A percentile compares a stretch with the other conserved stretches of the same genome.
Conservation (phyloP, 768 basidiomycete genomes). For the Mycena alexandri region DNA sequence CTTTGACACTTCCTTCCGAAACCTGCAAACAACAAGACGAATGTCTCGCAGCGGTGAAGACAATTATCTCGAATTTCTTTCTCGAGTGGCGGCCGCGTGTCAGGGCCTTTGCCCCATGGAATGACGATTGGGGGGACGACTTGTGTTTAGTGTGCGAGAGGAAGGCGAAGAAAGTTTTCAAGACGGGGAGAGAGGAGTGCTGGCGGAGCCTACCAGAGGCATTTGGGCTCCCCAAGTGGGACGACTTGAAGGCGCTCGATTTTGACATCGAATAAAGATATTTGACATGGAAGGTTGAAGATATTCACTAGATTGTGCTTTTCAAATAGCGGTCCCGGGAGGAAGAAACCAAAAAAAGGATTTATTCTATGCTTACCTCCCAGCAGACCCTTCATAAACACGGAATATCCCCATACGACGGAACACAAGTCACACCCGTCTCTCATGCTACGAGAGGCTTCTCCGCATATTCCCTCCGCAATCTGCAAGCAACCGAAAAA, state of each 20-base stretch:
- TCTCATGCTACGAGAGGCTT: too few species aligned
- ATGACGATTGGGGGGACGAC: neutral
- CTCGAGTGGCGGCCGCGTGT: neutral
- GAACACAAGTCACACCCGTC: too few species aligned
- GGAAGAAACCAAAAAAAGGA: too few species aligned
- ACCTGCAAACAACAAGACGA: neutral
- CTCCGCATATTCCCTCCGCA: too few species aligned
- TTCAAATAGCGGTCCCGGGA: too few species aligned
- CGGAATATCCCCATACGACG: too few species aligned
- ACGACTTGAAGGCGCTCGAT: constrained; percentile 19
- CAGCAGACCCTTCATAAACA: too few species aligned
- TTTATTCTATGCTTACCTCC: too few species aligned
- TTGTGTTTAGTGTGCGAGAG: neutral
- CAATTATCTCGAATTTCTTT: neutral
- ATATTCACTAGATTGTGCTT: too few species aligned
- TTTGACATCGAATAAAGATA: constrained; percentile 6
- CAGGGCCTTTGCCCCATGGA: neutral
- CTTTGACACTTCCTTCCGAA: neutral
- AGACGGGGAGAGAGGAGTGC: constrained; percentile 2
- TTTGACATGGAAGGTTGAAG: constrained; percentile 1
- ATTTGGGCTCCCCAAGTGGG: constrained; percentile 23
- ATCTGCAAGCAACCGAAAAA: too few species aligned
- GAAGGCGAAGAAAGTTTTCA: constrained; percentile 2
- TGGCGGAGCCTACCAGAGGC: constrained; percentile 13
- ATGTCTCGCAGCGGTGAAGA: neutral